Evolutionary conservation across 345 rosid species (phyloP).

Genomic region (Heritiera littoralis): DNA sequence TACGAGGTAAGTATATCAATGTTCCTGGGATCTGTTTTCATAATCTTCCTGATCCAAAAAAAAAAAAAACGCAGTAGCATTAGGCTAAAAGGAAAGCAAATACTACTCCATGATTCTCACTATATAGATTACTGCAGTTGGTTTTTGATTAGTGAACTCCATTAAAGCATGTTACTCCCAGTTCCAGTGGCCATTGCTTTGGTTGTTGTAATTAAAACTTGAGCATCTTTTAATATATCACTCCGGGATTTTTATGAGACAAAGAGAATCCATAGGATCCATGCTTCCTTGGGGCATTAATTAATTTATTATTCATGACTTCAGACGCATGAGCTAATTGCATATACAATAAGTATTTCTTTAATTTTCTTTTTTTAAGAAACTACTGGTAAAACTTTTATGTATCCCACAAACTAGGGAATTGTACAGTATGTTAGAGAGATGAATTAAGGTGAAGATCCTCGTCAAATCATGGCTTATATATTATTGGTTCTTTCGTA

Average conservation of each 20-base stretch:
- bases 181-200: neutral
- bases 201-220: neutral
- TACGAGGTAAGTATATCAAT: conserved; percentile 32
- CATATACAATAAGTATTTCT: too few species aligned
- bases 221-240: neutral
- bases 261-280: too few species aligned
- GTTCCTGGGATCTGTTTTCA: neutral
- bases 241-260: neutral
- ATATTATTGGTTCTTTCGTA: neutral
- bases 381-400: neutral
- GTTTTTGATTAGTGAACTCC: neutral
- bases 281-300: too few species aligned
- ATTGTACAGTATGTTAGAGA: neutral
- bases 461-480: neutral
- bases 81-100: neutral
- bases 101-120: neutral
- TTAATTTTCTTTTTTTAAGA: too few species aligned
- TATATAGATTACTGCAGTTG: neutral
- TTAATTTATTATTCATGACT: too few species aligned
- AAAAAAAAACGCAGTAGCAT: too few species aligned
- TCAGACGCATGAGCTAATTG: too few species aligned
- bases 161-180: too few species aligned
- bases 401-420: neutral
- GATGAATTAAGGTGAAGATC: neutral
- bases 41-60: neutral